phyloP scores from a whole-genome alignment of 768 basidiomycete genomes.

The Aureoboletus auriporus region DNA sequence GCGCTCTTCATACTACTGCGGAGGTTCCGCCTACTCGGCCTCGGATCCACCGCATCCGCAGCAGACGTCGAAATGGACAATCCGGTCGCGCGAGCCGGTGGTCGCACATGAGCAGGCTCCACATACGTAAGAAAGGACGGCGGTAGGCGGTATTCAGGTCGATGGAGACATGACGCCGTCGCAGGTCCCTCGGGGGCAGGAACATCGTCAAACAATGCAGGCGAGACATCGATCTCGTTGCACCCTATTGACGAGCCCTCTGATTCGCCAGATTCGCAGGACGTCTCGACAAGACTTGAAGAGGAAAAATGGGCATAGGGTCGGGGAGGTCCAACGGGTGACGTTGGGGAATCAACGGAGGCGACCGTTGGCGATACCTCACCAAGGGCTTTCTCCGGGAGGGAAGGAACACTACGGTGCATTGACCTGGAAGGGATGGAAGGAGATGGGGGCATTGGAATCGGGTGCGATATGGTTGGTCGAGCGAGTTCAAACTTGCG shows the following conservation, averaged over 20 bases:
- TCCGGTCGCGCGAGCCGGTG: constrained; percentile 1
- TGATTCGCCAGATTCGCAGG: constrained; percentile 19
- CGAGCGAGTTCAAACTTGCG: constrained; percentile 74
- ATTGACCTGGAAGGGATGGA: constrained; percentile 7
- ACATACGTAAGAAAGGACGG: constrained; percentile 18
- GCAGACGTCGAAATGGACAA: background rate
- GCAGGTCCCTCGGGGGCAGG: constrained; percentile 44
- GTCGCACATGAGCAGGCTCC: constrained; percentile 15
- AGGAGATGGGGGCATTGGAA: constrained; percentile 15
- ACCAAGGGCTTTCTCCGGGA: constrained; percentile 2
- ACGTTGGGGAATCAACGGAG: constrained; percentile 12
- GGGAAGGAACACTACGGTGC: background rate
- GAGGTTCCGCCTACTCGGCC: background rate
- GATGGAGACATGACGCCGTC: constrained; percentile 35
- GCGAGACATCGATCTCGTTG: constrained; percentile 36
- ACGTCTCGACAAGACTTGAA: background rate
- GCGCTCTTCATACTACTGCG: background rate
- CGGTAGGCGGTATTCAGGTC: constrained; percentile 23
- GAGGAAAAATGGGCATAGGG: constrained; percentile 8
- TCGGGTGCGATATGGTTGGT: constrained; percentile 54
- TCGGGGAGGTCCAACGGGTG: background rate
- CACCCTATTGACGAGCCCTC: constrained; percentile 12
- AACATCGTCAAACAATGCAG: constrained; percentile 41
- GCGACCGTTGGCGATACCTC: background rate
- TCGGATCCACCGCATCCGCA: background rate